Base-by-base conservation (phyloP, 2,329 filamentous ascomycete genomes). In the Colletotrichum gloeosporioides region DNA sequence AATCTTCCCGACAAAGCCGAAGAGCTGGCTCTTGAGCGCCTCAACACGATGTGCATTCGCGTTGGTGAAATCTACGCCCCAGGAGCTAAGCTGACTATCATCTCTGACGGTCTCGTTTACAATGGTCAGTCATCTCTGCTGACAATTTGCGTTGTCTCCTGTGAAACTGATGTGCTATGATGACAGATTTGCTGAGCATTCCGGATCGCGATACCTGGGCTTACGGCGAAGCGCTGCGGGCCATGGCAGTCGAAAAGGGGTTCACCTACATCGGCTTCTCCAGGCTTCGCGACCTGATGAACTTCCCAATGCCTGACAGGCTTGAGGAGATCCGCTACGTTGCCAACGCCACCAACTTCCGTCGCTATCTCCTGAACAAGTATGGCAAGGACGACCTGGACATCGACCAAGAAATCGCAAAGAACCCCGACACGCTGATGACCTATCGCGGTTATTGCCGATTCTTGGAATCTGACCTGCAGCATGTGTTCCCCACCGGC, bases 61-160 rank as follows among this genome's bases (percentile, higher is more conserved):
- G 4, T 53, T 53, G 44, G 44, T 22, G 44, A 53, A 53, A 22
- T 22, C 6, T 53, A 53, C n/a, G 0, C n/a, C 0, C 44, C 44
- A 25, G 44, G 44, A 13, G 44, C 44, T 4, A 53, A 53, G 44
- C 10, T 53, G 3, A 53, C 44, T 22, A 13, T 53, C 2, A 53
- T 53, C 44, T 53, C 44, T 12, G 44, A 53, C 0, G 44, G 44
- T 8, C 44, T 53, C 2, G 44, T 53, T 6, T 53, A 53, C 44
- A 53, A 53, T 4, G 44, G 44, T 53, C 3, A n/a, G 39, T n/a
- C 1, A 3, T 1, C 9, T 44, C 18, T n/a, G 1, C 2, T 0
- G 0, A n/a, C 12, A 12, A 49, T 49, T 3, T 18, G 2, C 15
- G 15, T 5, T 2, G 16, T 39, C 16, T 0, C 4, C 36, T 5